phyloP scores from a whole-genome alignment of 1,284 basidiomycete genomes.

The Ustilago esculenta region DNA sequence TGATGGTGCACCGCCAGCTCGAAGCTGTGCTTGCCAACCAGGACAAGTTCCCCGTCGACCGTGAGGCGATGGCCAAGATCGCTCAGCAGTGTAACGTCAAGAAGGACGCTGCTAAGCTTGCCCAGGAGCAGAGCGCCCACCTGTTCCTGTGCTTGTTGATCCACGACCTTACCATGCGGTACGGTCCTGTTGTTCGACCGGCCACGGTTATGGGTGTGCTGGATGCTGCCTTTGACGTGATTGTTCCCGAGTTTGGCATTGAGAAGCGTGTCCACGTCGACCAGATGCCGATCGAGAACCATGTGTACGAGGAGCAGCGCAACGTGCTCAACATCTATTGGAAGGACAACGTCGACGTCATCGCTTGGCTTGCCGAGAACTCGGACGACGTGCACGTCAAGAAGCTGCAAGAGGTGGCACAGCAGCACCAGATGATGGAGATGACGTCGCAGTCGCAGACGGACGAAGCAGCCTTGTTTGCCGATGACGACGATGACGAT shows the following conservation, averaged over 20 bases:
- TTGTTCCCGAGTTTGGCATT: constrained; percentile 91
- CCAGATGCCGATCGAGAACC: constrained; percentile 89
- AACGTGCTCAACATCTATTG: constrained; percentile 86
- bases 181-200: constrained; percentile 86
- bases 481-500: constrained; percentile 55
- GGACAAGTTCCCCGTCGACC: constrained; percentile 92
- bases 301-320: constrained; percentile 90
- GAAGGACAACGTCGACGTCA: constrained; percentile 76
- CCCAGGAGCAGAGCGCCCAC: constrained; percentile 95
- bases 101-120: constrained; percentile 85
- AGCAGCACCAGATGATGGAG: constrained; percentile 55
- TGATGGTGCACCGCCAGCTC: constrained; percentile 95
- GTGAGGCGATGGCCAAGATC: constrained; percentile 94
- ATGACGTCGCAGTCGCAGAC: constrained; percentile 56
- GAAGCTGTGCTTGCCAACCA: constrained; percentile 81
- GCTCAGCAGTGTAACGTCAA: constrained; percentile 81
- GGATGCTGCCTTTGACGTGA: constrained; percentile 94
- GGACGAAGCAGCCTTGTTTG: constrained; percentile 60
- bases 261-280: constrained; percentile 98
- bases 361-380: constrained; percentile 90
- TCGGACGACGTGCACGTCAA: constrained; percentile 73
- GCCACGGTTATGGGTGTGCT: constrained; percentile 92
- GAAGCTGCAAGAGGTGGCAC: constrained; percentile 50
- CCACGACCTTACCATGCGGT: constrained; percentile 88
- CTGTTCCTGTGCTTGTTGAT: constrained; percentile 93